Evolutionary conservation across 2,329 filamentous ascomycete species (phyloP), one percentile per base, ranked within the genome.

Genomic region (Fusarium sororula): DNA sequence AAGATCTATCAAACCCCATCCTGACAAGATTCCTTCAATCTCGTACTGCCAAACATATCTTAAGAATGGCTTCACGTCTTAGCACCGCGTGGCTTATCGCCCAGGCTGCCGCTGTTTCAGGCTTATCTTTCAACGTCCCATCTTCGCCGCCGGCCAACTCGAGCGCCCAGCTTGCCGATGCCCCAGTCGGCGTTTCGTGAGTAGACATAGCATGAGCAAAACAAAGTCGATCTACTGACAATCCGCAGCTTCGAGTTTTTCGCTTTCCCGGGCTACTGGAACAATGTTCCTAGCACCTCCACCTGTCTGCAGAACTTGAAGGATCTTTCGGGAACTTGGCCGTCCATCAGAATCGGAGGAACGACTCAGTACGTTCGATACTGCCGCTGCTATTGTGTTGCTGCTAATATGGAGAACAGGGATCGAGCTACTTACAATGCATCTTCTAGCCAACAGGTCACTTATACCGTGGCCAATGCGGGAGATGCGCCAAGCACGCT

Each of bases 171-270:
- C 51, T 54, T 38, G 0, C 17, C 51, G 51, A 39, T 39, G 51
- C 51, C 35, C 51, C 51, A n/a, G 51, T 54, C 6, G 51, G 35
- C 24, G 24, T 54, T 54, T 54, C 51, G 51, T 54, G 4, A 54
- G 51, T 39, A 9, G 1, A 28, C 20, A 17, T 30, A 48, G 8
- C 6, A 17, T 5, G 0, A 2, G 7, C 13, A 6, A 17, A 4
- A 3, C 10, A 22, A 9, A 3, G 3, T 5, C 0, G 0, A 17
- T 11, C 22, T n/a, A 8, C 51, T 54, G 5, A 54, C 1, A 3
- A 4, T 28, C 4, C 0, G 6, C 9, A 54, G 51, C 4, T 54
- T 54, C 9, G 51, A 54, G 13, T 54, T 54, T 4, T 54, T 54
- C 3, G 51, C 51, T 4, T 54, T 54, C 2, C 51, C 51, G 6